Conservation (phyloP, 176 grass and related monocot species). For the Carex cristatella region DNA sequence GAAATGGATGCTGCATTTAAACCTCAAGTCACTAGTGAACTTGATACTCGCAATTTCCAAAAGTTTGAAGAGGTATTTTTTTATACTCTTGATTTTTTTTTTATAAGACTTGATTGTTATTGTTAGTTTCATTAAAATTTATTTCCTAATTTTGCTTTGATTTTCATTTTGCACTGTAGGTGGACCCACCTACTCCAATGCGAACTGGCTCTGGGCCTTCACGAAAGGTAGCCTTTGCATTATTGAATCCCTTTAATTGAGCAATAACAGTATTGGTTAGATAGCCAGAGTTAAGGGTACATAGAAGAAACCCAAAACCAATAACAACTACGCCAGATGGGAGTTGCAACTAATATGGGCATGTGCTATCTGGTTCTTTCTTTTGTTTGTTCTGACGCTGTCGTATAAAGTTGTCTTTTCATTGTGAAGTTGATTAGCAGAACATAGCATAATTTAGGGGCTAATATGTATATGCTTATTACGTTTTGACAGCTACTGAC, state of each 20-base stretch:
- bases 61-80: constrained; percentile 89
- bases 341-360: neutral
- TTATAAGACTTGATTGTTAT: neutral
- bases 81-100: neutral
- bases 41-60: constrained; percentile 96
- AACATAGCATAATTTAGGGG: neutral
- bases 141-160: constrained; percentile 17
- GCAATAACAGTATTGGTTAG: neutral
- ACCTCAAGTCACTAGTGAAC: constrained; percentile 88
- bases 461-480: constrained; percentile 16
- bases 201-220: constrained; percentile 73
- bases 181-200: constrained; percentile 69
- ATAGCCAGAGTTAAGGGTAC: neutral
- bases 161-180: constrained; percentile 35
- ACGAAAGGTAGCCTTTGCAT: constrained; percentile 61
- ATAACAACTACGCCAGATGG: neutral
- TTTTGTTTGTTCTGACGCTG: neutral
- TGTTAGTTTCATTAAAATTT: constrained; percentile 8
- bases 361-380: neutral
- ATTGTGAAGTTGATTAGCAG: neutral
- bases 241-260: neutral
- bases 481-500: constrained; percentile 54
- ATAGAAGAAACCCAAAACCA: neutral
- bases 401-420: neutral
- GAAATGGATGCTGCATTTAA: constrained; percentile 96